Evolutionary conservation across 1,284 basidiomycete species (phyloP).

Genomic region (Veloboletus limbatus): DNA sequence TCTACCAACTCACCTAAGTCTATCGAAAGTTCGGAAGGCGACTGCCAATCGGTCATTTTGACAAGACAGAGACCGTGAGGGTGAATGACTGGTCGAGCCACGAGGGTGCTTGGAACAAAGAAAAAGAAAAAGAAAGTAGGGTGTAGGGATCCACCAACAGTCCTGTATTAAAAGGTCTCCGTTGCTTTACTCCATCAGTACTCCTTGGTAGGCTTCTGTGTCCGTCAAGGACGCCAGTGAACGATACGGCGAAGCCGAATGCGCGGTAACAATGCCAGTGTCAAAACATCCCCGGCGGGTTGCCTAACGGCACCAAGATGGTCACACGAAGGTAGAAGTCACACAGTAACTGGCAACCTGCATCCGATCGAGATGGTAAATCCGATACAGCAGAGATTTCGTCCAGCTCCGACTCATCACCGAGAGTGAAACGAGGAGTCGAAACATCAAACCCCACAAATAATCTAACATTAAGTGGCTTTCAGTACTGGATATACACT

Average conservation of each 20-base stretch:
- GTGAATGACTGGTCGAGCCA: conserved; percentile 6
- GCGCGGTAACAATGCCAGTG: conserved; percentile 14
- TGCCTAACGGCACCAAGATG: conserved; percentile 21
- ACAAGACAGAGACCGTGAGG: not conserved
- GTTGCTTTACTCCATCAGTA: conserved; percentile 5
- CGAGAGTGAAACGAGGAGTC: not conserved
- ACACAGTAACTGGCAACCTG: conserved; percentile 5
- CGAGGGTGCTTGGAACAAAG: conserved; percentile 1
- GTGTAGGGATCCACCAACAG: not conserved
- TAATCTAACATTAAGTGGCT: too few relatives aligned
- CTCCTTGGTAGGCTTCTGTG: conserved; percentile 14
- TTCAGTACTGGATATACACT: too few relatives aligned
- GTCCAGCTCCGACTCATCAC: conserved; percentile 1
- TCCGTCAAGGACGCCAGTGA: conserved; percentile 9
- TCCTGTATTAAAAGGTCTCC: conserved; percentile 17
- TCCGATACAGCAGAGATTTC: conserved; percentile 2
- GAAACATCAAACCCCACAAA: not conserved
- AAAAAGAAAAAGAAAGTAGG: conserved; percentile 6
- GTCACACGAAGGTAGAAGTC: conserved; percentile 10
- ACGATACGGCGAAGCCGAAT: conserved; percentile 18
- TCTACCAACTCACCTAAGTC: conserved; percentile 23
- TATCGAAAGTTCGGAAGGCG: conserved; percentile 19
- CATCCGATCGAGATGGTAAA: conserved; percentile 4
- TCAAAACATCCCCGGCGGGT: conserved; percentile 14
- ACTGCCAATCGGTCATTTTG: conserved; percentile 31